Evolutionary conservation across 1,284 basidiomycete genomes (phyloP), one percentile per base, ranked within the genome.

Genomic region (Malassezia equina): DNA sequence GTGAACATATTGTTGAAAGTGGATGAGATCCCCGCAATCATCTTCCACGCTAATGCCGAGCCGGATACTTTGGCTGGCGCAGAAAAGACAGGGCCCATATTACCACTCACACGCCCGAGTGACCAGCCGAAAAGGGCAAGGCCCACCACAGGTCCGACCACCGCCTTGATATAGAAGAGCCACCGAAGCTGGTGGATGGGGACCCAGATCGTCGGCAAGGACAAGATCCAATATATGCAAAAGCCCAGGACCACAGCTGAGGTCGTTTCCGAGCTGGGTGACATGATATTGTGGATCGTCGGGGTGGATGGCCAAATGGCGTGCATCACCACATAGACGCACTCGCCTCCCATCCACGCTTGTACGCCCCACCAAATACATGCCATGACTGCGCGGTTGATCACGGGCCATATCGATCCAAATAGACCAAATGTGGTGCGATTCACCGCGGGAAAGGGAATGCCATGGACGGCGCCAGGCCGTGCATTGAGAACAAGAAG

Each of bases 181-280:
- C 87, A 85, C 34, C 85, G 81, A 61, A 89, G 83, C 71, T 85
- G 81, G 77, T 88, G 85, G 40, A 88, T 82, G 4, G 85, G 85
- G 55, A 87, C 83, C 82, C 82, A 86, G 60, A 88, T 84, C 24
- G 83, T 82, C 3, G 86, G 85, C 13, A 90, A 78, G 27, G 83
- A 85, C 51, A 88, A 79, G 39, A 88, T 76, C 82, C 86, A 88
- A 78, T 89, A 91, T 59, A 91, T 77, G 78, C 90, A 84, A 80
- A 90, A 91, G 60, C 82, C 82, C 75, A 89, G 76, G 64, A 86
- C 84, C 71, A 85, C 82, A 33, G 79, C 77, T 2, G 83, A 84
- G 44, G 79, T 84, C 13, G 81, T 86, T 28, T 84, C 85, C 48
- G 84, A 82, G 7, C 81, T 83, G n/a, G 78, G 81, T 11, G 86